These are phyloP conservation scores for Thielaviopsis euricoi DNA, from an alignment of 2,329 filamentous ascomycete genomes.

Conservation along the genomic window DNA sequence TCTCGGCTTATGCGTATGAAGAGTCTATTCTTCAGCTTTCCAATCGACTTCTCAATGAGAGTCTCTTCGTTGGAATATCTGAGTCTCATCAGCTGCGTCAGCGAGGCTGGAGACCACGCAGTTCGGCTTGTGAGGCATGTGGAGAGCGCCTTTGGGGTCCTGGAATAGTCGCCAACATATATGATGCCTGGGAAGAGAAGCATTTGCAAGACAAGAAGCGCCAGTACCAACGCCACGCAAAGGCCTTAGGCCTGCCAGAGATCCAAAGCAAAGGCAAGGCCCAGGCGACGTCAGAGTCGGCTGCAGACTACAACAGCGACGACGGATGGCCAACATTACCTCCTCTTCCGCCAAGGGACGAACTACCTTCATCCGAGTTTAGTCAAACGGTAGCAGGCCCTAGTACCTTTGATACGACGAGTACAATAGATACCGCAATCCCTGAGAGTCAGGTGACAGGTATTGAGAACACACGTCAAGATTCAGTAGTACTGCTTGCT, in stretches of 20 bases:
- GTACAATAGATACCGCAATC: too few species aligned
- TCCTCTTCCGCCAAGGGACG: background rate
- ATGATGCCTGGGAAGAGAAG: slow-evolving; percentile 63
- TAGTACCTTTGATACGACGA: too few species aligned
- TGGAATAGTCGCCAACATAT: slow-evolving; percentile 59
- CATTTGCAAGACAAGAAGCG: slow-evolving; percentile 30
- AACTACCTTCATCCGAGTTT: background rate
- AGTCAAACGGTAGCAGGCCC: too few species aligned
- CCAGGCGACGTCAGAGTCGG: slow-evolving; percentile 18
- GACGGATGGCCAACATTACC: slow-evolving; percentile 16
- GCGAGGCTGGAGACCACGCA: slow-evolving; percentile 74
- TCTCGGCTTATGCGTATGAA: slow-evolving; percentile 90
- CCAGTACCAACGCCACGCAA: slow-evolving; percentile 26
- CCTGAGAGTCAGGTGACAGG: slow-evolving; percentile 6
- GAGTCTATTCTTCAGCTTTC: slow-evolving; percentile 75
- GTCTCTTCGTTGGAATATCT: slow-evolving; percentile 69
- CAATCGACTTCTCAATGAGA: slow-evolving; percentile 73
- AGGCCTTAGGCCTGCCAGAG: slow-evolving; percentile 20
- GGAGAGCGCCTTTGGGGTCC: slow-evolving; percentile 75
- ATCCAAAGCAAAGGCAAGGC: slow-evolving; percentile 39
- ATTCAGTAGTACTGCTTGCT: slow-evolving; percentile 49
- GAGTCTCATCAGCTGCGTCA: slow-evolving; percentile 60
- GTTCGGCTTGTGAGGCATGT: slow-evolving; percentile 79
- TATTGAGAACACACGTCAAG: slow-evolving; percentile 31
- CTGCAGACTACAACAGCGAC: slow-evolving; percentile 20